These are phyloP conservation scores for Auricularia cornea DNA, from an alignment of 768 basidiomycete genomes.

Conservation along the genomic window DNA sequence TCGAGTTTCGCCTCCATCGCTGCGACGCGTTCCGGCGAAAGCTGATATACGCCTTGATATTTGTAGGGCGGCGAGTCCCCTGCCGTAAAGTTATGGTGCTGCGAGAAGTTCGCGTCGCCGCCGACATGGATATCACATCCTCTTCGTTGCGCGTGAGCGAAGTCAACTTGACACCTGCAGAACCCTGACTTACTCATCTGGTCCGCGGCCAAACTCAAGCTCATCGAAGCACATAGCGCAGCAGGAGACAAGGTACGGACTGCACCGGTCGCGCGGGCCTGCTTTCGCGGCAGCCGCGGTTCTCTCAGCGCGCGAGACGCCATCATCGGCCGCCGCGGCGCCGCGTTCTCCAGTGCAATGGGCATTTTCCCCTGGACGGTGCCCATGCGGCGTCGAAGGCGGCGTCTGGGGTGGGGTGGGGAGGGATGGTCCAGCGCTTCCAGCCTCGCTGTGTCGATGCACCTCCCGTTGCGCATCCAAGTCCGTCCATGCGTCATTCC, in stretches of 20 bases:
- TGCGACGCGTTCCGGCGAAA: conserved; percentile 29
- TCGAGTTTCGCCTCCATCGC: conserved; percentile 21
- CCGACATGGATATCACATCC: conserved; percentile 32
- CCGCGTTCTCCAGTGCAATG: background rate
- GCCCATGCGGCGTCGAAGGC: too few species aligned
- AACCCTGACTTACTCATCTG: conserved; percentile 8
- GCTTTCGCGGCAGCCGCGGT: too few species aligned
- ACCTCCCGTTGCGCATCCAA: too few species aligned
- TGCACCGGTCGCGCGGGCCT: too few species aligned
- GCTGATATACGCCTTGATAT: conserved; percentile 20
- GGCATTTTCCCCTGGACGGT: too few species aligned
- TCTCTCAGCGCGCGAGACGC: background rate
- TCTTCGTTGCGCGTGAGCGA: conserved; percentile 10
- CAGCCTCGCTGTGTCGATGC: too few species aligned
- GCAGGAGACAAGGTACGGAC: conserved; percentile 17
- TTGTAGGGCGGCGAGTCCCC: conserved; percentile 28
- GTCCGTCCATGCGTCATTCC: too few species aligned
- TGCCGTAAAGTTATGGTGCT: conserved; percentile 22
- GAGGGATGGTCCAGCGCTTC: too few species aligned
- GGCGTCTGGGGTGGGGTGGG: too few species aligned
- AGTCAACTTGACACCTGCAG: background rate
- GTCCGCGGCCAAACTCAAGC: conserved; percentile 14
- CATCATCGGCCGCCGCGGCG: background rate
- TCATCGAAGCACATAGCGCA: conserved; percentile 30
- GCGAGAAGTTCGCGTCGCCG: conserved; percentile 33